These are phyloP conservation scores for Diplodia scrobiculata DNA, from an alignment of 2,329 filamentous ascomycete species.

Conservation along the genomic window DNA sequence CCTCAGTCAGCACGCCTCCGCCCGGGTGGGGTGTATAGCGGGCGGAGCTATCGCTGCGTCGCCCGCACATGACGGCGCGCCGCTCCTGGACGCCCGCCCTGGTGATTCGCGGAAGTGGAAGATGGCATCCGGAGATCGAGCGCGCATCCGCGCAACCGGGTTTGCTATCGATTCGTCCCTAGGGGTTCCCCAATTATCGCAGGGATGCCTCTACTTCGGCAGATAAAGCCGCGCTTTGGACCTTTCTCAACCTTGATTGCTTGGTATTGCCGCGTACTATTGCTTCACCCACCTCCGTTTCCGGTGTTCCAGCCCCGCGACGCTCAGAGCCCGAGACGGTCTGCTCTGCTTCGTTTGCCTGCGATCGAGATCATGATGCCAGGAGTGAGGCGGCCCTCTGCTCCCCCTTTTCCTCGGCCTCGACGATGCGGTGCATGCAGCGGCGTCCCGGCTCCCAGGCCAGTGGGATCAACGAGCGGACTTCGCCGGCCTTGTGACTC, in stretches of 20 bases:
- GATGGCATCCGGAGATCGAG: slow-evolving; percentile 22
- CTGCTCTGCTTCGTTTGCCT: slow-evolving; percentile 2
- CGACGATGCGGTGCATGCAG: neutral
- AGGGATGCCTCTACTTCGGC: slow-evolving; percentile 15
- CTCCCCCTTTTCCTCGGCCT: neutral
- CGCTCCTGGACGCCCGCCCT: neutral
- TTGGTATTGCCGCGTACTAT: slow-evolving; percentile 8
- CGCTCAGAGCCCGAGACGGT: slow-evolving; percentile 14
- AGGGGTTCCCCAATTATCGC: slow-evolving; percentile 20
- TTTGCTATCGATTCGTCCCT: slow-evolving; percentile 16
- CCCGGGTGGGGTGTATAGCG: neutral
- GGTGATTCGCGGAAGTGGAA: slow-evolving; percentile 25
- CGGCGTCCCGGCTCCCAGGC: neutral
- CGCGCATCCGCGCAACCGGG: slow-evolving; percentile 24
- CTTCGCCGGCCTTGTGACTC: slow-evolving; percentile 25
- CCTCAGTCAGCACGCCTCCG: slow-evolving; percentile 15
- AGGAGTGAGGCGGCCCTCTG: neutral
- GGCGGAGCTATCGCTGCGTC: slow-evolving; percentile 7
- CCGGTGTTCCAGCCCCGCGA: slow-evolving; percentile 5
- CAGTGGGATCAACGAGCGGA: slow-evolving; percentile 24
- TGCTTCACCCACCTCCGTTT: slow-evolving; percentile 11
- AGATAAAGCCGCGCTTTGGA: slow-evolving; percentile 9
- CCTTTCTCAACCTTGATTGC: slow-evolving; percentile 11
- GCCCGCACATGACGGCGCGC: slow-evolving; percentile 15
- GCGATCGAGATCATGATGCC: neutral